These are phyloP conservation scores for Trichothecium roseum DNA, from an alignment of 2,329 filamentous ascomycete genomes.

Conservation along the genomic window DNA sequence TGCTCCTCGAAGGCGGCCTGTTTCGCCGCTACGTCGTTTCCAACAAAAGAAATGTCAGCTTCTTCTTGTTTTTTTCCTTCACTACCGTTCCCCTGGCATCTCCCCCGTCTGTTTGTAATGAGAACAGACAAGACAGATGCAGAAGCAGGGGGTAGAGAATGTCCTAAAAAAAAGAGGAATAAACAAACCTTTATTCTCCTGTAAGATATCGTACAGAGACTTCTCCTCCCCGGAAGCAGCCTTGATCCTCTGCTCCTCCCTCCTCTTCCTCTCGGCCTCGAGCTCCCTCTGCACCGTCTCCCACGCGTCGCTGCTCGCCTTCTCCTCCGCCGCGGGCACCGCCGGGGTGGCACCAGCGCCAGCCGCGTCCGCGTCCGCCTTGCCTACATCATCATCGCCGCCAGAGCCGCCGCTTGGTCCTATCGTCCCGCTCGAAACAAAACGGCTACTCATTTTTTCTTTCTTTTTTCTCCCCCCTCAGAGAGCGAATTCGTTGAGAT, in stretches of 20 bases:
- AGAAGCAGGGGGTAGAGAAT: too few species aligned
- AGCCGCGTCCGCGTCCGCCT: conserved; percentile 2
- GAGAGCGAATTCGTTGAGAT: too few species aligned
- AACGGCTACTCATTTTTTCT: conserved; percentile 38
- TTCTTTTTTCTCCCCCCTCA: too few species aligned
- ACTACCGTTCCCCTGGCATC: too few species aligned
- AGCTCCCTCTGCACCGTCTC: conserved; percentile 54
- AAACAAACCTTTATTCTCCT: conserved; percentile 67
- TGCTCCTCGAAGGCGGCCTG: conserved; percentile 75
- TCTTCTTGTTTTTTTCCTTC: too few species aligned
- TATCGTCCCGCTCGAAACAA: conserved; percentile 45
- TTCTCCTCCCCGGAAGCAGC: conserved; percentile 38
- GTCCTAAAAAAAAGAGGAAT: too few species aligned
- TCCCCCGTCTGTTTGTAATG: too few species aligned
- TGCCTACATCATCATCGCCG: too few species aligned
- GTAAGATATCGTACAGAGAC: conserved; percentile 62
- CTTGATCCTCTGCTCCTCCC: conserved; percentile 37
- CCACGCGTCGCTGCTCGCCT: conserved; percentile 43
- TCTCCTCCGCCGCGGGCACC: conserved; percentile 8
- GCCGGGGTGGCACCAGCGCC: neutral
- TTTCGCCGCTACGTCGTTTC: conserved; percentile 58
- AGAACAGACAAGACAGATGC: too few species aligned
- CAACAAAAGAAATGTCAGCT: neutral
- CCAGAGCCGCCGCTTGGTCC: too few species aligned
- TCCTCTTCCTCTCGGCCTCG: conserved; percentile 45